Conservation (phyloP, 345 rosid genomes). For the Lagerstroemia speciosa region DNA sequence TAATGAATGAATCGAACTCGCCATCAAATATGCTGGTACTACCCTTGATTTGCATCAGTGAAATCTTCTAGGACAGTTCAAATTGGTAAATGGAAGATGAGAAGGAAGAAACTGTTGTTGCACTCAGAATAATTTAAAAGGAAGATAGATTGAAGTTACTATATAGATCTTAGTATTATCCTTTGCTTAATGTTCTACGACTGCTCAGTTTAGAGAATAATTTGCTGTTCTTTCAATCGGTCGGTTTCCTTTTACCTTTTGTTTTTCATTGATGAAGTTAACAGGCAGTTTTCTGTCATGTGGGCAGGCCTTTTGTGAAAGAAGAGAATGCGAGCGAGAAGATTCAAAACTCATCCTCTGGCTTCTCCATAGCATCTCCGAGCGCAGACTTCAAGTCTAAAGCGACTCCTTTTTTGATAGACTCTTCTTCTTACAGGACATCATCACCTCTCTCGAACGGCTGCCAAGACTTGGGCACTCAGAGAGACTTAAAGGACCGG, state of each 20-base stretch:
- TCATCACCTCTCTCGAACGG: slow-evolving; percentile 19
- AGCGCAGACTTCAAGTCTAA: slow-evolving; percentile 23
- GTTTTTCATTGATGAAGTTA: background rate
- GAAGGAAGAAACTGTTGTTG: no score
- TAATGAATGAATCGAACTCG: background rate
- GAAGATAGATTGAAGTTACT: no score
- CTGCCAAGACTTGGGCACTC: slow-evolving; percentile 31
- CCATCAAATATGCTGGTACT: background rate
- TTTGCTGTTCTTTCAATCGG: no score
- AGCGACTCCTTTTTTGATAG: slow-evolving; percentile 26
- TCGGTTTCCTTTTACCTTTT: background rate
- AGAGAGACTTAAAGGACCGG: slow-evolving; percentile 24
- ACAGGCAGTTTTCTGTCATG: background rate
- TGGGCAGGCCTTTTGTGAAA: slow-evolving; percentile 33
- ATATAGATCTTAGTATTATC: background rate
- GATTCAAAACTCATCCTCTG: slow-evolving; percentile 22
- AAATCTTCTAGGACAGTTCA: no score
- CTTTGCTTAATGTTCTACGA: background rate
- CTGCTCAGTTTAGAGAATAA: no score
- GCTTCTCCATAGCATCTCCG: slow-evolving; percentile 24
- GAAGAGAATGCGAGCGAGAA: slow-evolving; percentile 24
- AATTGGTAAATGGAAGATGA: no score
- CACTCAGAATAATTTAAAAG: no score
- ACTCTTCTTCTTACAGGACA: slow-evolving; percentile 2
- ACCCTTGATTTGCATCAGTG: no score